Percentiles rank a stretch among this genome's conserved stretches.
Evolutionary conservation across 768 basidiomycete species (phyloP).

Genomic region (Podaxis sp.): DNA sequence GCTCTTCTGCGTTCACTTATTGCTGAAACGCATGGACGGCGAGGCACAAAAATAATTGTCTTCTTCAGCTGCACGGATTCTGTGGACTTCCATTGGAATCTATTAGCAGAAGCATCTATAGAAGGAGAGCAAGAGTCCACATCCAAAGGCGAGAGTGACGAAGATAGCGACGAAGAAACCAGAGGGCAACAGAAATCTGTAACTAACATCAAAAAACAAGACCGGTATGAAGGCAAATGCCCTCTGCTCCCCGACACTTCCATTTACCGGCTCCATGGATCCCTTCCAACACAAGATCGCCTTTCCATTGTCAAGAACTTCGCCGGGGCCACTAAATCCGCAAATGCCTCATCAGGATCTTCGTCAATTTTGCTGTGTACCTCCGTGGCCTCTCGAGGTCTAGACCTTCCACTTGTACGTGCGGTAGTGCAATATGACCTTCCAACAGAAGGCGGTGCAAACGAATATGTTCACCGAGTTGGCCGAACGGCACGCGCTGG

Average conservation of each 20-base stretch:
- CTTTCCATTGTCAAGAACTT: constrained; percentile 84
- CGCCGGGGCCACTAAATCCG: constrained; percentile 39
- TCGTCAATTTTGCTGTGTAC: constrained; percentile 86
- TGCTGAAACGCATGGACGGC: constrained; percentile 51
- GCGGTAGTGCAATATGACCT: constrained; percentile 96
- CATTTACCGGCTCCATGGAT: constrained; percentile 91
- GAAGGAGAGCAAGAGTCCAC: constrained; percentile 28
- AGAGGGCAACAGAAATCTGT: constrained; percentile 8
- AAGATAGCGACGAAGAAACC: constrained; percentile 29
- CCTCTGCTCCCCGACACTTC: constrained; percentile 78
- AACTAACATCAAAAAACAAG: neutral
- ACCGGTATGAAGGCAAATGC: constrained; percentile 47
- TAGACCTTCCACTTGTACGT: constrained; percentile 92
- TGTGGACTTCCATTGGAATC: constrained; percentile 93
- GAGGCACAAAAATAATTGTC: constrained; percentile 80
- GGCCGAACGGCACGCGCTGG: constrained; percentile 97
- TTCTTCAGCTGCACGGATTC: constrained; percentile 98
- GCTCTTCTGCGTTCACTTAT: constrained; percentile 84
- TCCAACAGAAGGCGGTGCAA: constrained; percentile 94
- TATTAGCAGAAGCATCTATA: constrained; percentile 77
- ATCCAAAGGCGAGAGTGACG: constrained; percentile 12
- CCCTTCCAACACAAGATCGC: constrained; percentile 78
- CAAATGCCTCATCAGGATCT: constrained; percentile 32
- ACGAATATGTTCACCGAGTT: constrained; percentile 95
- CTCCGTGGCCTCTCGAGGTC: constrained; percentile 96